Percentiles rank a stretch among this genome's conserved stretches.
These are phyloP conservation scores for Scutellaria galericulata DNA, from an alignment of 257 asterid species.

Conservation along the genomic window DNA sequence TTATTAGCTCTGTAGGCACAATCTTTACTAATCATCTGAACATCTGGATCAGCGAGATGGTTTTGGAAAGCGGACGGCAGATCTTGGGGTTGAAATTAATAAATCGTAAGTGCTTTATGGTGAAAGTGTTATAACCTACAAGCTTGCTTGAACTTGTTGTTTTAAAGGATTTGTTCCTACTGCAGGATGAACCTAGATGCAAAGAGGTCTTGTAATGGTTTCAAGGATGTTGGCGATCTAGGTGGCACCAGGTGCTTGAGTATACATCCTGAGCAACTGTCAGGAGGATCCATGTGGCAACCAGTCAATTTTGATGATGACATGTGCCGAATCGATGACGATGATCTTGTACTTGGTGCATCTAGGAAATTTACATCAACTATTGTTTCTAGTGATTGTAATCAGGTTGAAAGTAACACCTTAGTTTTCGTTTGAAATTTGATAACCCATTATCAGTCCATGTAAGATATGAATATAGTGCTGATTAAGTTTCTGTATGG, in stretches of 20 bases:
- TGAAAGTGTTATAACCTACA: neutral
- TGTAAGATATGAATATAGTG: slow-evolving; percentile 22
- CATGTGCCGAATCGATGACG: slow-evolving; percentile 69
- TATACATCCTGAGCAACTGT: slow-evolving; percentile 50
- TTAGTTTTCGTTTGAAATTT: slow-evolving; percentile 22
- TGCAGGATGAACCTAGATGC: slow-evolving; percentile 61
- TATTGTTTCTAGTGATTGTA: slow-evolving; percentile 49
- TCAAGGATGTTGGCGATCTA: slow-evolving; percentile 51
- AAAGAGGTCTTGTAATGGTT: slow-evolving; percentile 59
- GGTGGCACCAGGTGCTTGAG: slow-evolving; percentile 53
- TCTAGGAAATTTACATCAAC: slow-evolving; percentile 47
- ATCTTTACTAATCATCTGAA: slow-evolving; percentile 30
- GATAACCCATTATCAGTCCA: neutral
- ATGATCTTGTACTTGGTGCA: slow-evolving; percentile 58
- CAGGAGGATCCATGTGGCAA: slow-evolving; percentile 59
- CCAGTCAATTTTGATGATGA: slow-evolving; percentile 69
- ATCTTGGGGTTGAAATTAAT: slow-evolving; percentile 50
- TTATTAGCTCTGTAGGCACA: slow-evolving; percentile 14
- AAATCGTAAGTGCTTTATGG: slow-evolving; percentile 55
- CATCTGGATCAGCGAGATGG: slow-evolving; percentile 50
- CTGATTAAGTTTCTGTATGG: slow-evolving; percentile 24
- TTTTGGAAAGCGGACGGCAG: slow-evolving; percentile 53
- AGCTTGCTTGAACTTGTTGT: slow-evolving; percentile 30
- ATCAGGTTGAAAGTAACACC: slow-evolving; percentile 53
- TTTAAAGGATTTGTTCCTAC: slow-evolving; percentile 29